These are phyloP conservation scores for Alternaria sp. DNA, from an alignment of 2,329 filamentous ascomycete species.

Conservation along the genomic window DNA sequence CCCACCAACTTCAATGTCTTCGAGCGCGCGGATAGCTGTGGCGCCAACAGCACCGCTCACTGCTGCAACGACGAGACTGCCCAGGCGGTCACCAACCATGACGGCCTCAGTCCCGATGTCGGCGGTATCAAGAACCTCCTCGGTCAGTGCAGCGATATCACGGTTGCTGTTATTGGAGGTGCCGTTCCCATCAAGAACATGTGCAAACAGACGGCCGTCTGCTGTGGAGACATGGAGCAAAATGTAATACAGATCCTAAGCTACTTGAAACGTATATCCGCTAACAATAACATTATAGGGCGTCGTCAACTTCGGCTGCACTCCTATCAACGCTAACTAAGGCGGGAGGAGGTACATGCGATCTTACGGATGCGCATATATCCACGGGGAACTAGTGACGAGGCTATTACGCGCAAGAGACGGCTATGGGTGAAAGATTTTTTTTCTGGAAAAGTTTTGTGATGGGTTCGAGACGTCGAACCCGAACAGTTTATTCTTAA, in stretches of 20 bases:
- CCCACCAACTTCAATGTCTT: neutral
- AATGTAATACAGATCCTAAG: neutral
- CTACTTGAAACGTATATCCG: neutral
- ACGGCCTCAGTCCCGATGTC: neutral
- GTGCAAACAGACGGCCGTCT: neutral
- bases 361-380: neutral
- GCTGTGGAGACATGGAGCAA: neutral
- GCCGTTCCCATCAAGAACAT: neutral
- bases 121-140: neutral
- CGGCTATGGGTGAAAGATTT: no score
- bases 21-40: neutral
- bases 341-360: accelerated
- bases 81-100: neutral
- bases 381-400: no score
- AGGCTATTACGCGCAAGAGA: accelerated
- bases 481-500: no score
- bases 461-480: no score
- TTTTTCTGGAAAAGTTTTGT: no score
- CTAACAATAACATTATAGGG: neutral
- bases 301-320: neutral
- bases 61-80: neutral
- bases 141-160: neutral
- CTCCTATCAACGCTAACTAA: neutral
- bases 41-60: neutral
- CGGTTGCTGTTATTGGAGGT: neutral